phyloP scores from a whole-genome alignment of 1,139 yeast species.

The Taiozyma sp. region DNA sequence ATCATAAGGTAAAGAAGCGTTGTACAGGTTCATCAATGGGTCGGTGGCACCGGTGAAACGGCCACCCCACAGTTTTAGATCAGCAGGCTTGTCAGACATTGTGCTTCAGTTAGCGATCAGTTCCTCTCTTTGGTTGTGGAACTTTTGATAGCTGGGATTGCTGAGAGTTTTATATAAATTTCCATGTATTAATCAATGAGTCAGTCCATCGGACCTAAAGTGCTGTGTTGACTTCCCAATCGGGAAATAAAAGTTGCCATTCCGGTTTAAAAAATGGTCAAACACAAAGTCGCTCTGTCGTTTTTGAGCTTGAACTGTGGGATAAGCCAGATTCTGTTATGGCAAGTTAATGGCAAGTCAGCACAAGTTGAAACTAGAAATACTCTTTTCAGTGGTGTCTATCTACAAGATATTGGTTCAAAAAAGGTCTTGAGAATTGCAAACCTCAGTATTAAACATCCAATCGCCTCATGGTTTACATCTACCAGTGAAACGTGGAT shows the following conservation, averaged over 20 bases:
- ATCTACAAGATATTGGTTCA: not conserved
- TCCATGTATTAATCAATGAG: not conserved
- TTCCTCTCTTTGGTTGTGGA: not conserved
- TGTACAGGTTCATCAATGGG: slow-evolving; percentile 95
- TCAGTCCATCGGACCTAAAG: not conserved
- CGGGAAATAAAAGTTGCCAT: not conserved
- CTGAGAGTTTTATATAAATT: not conserved
- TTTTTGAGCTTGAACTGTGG: too few relatives aligned
- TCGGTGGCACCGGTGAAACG: slow-evolving; percentile 96
- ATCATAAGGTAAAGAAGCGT: slow-evolving; percentile 95
- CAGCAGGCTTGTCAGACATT: slow-evolving; percentile 43
- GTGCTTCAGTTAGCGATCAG: not conserved
- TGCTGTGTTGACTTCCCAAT: not conserved
- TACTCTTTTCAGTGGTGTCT: too few relatives aligned
- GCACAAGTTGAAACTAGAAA: too few relatives aligned
- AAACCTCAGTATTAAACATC: not conserved
- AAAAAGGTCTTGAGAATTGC: not conserved
- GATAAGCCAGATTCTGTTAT: too few relatives aligned
- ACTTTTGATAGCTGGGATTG: not conserved
- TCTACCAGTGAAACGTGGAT: slow-evolving; percentile 97
- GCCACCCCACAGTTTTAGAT: slow-evolving; percentile 92
- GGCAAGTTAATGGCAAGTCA: too few relatives aligned
- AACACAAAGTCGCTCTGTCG: too few relatives aligned
- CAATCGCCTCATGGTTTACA: slow-evolving; percentile 70
- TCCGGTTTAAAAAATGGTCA: too few relatives aligned